These are phyloP conservation scores for Tetrastigma voinierianum DNA, from an alignment of 164 flowering plant genomes.

Conservation along the genomic window DNA sequence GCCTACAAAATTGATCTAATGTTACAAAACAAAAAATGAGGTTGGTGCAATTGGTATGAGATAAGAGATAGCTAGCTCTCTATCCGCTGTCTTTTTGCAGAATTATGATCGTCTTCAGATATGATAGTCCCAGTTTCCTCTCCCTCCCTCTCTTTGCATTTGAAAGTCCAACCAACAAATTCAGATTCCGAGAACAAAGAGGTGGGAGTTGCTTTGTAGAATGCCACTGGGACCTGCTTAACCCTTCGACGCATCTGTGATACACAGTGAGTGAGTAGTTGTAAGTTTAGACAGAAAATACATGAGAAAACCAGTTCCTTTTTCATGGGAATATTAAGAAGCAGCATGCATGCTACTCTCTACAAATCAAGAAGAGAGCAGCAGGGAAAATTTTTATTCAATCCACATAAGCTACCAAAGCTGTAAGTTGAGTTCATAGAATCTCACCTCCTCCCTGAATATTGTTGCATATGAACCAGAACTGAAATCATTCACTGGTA, in stretches of 20 bases:
- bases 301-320: not conserved
- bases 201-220: constrained; percentile 68
- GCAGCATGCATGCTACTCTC: no score
- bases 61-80: no score
- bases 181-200: constrained; percentile 69
- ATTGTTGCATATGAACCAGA: constrained; percentile 90
- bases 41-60: not conserved
- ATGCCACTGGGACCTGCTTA: constrained; percentile 91
- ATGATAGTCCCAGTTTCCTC: constrained; percentile 3
- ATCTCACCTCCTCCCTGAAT: constrained; percentile 71
- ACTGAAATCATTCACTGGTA: constrained; percentile 72
- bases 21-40: no score
- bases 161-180: constrained; percentile 82
- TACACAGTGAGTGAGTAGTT: not conserved
- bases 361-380: no score
- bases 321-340: not conserved
- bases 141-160: constrained; percentile 19
- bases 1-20: no score
- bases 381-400: no score
- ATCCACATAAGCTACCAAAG: no score
- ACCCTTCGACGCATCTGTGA: constrained; percentile 75
- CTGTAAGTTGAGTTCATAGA: not conserved
- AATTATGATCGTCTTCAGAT: constrained; percentile 13
- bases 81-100: constrained; percentile 45
- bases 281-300: not conserved